A percentile compares a stretch with the other conserved stretches of the same genome.
phyloP scores from a whole-genome alignment of 2,329 filamentous ascomycete genomes.

The Sclerotinia trifoliorum region DNA sequence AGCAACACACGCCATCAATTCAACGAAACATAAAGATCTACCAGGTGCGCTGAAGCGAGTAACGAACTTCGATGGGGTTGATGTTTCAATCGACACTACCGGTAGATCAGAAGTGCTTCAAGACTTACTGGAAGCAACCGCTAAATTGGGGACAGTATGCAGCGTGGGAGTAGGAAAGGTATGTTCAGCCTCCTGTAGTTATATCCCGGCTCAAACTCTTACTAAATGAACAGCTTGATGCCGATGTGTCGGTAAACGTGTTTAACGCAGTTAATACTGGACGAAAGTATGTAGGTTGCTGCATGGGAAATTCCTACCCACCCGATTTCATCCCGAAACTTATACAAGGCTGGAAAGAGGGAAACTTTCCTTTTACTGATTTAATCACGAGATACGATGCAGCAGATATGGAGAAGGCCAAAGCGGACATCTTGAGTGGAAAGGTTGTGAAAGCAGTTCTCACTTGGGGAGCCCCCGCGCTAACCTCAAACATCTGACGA shows the following conservation, averaged over 20 bases:
- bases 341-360: slow-evolving; percentile 27
- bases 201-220: not conserved
- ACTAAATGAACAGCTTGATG: slow-evolving; percentile 10
- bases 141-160: slow-evolving; percentile 30
- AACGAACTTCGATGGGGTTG: slow-evolving; percentile 27
- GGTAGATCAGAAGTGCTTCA: slow-evolving; percentile 26
- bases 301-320: slow-evolving; percentile 32
- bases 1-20: slow-evolving; percentile 38
- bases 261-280: slow-evolving; percentile 30
- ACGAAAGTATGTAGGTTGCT: slow-evolving; percentile 27
- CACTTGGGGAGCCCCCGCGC: not conserved
- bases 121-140: slow-evolving; percentile 26
- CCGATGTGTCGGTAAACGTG: slow-evolving; percentile 25
- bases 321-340: slow-evolving; percentile 31
- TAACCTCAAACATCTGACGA: not conserved
- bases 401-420: slow-evolving; percentile 29
- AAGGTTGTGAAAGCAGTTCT: slow-evolving; percentile 29
- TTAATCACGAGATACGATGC: slow-evolving; percentile 28
- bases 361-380: slow-evolving; percentile 31
- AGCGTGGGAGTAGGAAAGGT: slow-evolving; percentile 31
- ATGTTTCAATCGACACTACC: slow-evolving; percentile 29
- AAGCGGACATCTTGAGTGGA: slow-evolving; percentile 27
- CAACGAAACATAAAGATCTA: slow-evolving; percentile 23
- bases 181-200: not conserved
- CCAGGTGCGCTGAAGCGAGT: slow-evolving; percentile 22